Evolutionary conservation across 2,329 filamentous ascomycete genomes (phyloP).

Genomic region (Lasiodiplodia gonubiensis): DNA sequence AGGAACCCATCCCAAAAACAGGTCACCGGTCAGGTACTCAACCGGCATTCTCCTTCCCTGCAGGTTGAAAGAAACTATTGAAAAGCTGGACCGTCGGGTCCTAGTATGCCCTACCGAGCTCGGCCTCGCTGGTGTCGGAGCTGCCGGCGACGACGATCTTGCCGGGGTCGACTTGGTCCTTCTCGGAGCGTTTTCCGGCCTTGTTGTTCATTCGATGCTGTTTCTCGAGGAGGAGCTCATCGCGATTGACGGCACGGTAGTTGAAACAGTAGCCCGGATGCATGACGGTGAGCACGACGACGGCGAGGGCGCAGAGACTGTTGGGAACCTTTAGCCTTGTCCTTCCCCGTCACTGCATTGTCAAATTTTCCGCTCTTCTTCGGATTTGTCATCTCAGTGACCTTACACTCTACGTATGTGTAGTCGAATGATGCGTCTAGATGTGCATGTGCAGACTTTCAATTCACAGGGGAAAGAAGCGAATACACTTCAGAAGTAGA

Average conservation of each 20-base stretch:
- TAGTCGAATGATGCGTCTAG: no score
- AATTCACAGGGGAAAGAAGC: background rate
- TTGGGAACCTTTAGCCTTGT: conserved; percentile 41
- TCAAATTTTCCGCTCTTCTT: conserved; percentile 33
- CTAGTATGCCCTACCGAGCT: background rate
- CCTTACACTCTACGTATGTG: background rate
- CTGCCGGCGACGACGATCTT: background rate
- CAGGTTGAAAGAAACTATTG: background rate
- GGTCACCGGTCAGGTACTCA: background rate
- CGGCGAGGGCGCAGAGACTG: conserved; percentile 41
- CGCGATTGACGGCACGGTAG: conserved; percentile 16
- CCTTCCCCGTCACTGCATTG: conserved; percentile 52
- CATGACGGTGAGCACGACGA: conserved; percentile 51
- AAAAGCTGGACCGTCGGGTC: background rate
- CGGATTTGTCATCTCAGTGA: background rate
- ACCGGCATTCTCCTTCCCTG: background rate
- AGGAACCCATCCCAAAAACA: background rate
- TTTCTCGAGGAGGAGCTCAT: conserved; percentile 1
- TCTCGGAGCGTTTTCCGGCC: background rate
- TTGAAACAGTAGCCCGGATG: conserved; percentile 46
- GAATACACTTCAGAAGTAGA: background rate
- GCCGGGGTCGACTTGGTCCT: background rate
- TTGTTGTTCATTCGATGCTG: background rate
- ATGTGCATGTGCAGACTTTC: no score
- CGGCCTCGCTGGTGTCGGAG: background rate